Percentiles rank a stretch among this genome's conserved stretches.
These are phyloP conservation scores for Podospora pseudoanserina DNA, from an alignment of 495 filamentous ascomycete species.

Conservation along the genomic window DNA sequence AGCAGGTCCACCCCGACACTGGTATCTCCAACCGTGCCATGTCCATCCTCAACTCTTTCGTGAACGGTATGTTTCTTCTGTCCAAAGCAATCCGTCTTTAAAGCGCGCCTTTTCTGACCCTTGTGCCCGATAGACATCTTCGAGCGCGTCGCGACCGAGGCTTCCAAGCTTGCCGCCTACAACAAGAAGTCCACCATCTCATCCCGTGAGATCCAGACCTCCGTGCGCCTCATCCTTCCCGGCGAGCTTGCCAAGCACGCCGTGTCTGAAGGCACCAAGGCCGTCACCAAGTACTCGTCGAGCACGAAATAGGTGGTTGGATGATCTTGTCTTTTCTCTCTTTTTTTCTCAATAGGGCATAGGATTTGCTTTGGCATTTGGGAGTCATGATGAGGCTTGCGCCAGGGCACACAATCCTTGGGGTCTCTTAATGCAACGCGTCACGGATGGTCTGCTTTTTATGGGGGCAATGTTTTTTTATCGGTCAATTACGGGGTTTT, in stretches of 20 bases:
- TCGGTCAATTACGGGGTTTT: conserved; percentile 59
- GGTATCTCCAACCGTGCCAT: conserved; percentile 99
- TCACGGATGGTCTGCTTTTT: conserved; percentile 83
- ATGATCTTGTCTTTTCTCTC: conserved; percentile 40
- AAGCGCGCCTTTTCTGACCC: conserved; percentile 31
- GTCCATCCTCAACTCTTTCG: conserved; percentile 99
- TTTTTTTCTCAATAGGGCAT: conserved; percentile 46
- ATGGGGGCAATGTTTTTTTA: conserved; percentile 70
- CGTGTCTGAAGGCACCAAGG: conserved; percentile 99
- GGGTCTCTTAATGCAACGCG: conserved; percentile 71
- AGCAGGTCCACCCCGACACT: conserved; percentile 99
- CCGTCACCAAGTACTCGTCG: conserved; percentile 99
- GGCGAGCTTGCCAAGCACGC: conserved; percentile 99
- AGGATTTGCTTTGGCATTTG: conserved; percentile 53
- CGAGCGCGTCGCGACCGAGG: conserved; percentile 98
- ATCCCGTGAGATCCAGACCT: conserved; percentile 98
- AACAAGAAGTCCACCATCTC: conserved; percentile 99
- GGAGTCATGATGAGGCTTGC: conserved; percentile 58
- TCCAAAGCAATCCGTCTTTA: background rate
- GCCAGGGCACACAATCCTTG: conserved; percentile 61
- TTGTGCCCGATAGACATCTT: conserved; percentile 72
- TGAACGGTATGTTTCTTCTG: conserved; percentile 73
- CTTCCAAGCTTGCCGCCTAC: conserved; percentile 97
- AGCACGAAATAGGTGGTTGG: conserved; percentile 82
- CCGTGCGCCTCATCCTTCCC: conserved; percentile 94